These are phyloP conservation scores for Teratosphaeria nubilosa DNA, from an alignment of 2,329 filamentous ascomycete genomes.

Conservation along the genomic window DNA sequence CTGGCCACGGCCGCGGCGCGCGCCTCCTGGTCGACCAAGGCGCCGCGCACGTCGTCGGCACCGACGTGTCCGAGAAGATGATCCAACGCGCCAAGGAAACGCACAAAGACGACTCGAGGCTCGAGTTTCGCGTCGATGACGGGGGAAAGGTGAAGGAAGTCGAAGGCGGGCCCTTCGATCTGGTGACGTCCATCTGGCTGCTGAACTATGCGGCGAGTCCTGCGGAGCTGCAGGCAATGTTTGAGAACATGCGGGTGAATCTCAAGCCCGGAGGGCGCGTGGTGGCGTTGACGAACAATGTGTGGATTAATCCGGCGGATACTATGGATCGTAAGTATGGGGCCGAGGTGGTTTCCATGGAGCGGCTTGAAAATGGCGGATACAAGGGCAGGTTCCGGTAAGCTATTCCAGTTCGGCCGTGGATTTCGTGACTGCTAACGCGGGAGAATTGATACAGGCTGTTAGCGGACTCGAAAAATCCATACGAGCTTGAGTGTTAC, in stretches of 20 bases:
- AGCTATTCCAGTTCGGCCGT: not conserved
- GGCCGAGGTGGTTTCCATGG: not conserved
- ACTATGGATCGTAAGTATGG: not conserved
- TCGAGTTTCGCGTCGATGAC: not conserved
- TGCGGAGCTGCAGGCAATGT: slow-evolving; percentile 26
- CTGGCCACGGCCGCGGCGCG: slow-evolving; percentile 7
- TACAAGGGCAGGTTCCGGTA: not conserved
- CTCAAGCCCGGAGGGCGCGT: slow-evolving; percentile 28
- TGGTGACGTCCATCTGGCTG: slow-evolving; percentile 29
- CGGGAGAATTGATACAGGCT: not conserved
- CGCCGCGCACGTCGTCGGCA: slow-evolving; percentile 5
- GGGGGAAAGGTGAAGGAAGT: slow-evolving; percentile 16
- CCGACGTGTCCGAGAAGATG: not conserved
- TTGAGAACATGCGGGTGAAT: slow-evolving; percentile 25
- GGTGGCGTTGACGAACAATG: slow-evolving; percentile 21
- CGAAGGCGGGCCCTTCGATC: slow-evolving; percentile 23
- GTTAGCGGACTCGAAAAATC: not conserved
- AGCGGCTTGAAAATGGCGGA: not conserved
- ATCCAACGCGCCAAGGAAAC: not conserved
- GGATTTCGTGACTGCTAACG: not conserved
- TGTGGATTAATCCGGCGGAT: not conserved
- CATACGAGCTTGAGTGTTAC: not conserved
- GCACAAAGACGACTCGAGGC: not conserved
- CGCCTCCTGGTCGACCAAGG: slow-evolving; percentile 4
- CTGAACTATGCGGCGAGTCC: slow-evolving; percentile 28